Evolutionary conservation across 495 filamentous ascomycete genomes (phyloP).

Genomic region (Chaetomium cochliodes): DNA sequence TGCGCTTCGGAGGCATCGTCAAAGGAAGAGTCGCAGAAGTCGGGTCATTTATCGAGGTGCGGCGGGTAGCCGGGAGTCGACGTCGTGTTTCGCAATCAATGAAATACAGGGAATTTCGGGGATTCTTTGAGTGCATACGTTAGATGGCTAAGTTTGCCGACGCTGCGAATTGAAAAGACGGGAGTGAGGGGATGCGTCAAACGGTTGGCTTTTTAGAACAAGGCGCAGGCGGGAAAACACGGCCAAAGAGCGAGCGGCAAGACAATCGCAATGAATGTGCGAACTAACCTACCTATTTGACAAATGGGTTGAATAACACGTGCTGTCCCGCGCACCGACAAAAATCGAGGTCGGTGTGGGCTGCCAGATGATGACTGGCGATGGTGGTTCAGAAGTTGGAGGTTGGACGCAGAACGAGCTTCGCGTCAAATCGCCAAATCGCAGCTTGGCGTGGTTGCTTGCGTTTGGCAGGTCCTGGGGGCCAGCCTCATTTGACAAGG

Average conservation of each 20-base stretch:
- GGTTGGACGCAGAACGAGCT: constrained; percentile 13
- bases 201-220: constrained; percentile 10
- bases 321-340: constrained; percentile 11
- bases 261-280: constrained; percentile 3
- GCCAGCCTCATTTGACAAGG: constrained; percentile 27
- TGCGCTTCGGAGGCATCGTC: constrained; percentile 55
- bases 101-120: neutral
- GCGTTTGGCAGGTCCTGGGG: neutral
- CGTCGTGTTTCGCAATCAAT: constrained; percentile 5
- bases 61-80: constrained; percentile 25
- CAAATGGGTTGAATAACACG: constrained; percentile 17
- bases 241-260: constrained; percentile 9
- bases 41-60: constrained; percentile 31
- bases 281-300: constrained; percentile 23
- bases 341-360: constrained; percentile 17
- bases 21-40: constrained; percentile 18
- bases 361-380: constrained; percentile 15
- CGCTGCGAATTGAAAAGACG: constrained; percentile 13
- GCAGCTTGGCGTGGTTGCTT: constrained; percentile 24
- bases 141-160: constrained; percentile 12
- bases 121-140: neutral
- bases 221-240: constrained; percentile 7
- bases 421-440: constrained; percentile 32
- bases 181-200: constrained; percentile 1
- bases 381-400: constrained; percentile 17